A percentile compares a stretch with the other conserved stretches of the same genome.
Evolutionary conservation across 2,329 filamentous ascomycete genomes (phyloP).

Genomic region (Rhynchosporium agropyri): DNA sequence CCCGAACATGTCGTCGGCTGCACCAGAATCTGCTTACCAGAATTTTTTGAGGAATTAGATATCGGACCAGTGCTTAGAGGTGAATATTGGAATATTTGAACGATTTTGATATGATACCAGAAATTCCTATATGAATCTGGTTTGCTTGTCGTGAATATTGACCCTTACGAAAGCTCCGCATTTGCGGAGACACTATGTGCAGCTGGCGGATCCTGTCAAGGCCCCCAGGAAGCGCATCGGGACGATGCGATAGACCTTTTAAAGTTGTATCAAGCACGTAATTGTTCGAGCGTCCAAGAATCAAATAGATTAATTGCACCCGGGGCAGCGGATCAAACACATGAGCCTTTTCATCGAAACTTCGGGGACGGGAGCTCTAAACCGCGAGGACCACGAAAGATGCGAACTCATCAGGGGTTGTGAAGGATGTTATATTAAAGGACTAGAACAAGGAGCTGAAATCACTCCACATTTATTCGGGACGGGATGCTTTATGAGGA

Average conservation of each 20-base stretch:
- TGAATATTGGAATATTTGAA: background rate
- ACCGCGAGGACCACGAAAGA: background rate
- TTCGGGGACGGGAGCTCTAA: constrained; percentile 2
- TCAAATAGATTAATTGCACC: constrained; percentile 13
- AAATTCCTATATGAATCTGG: background rate
- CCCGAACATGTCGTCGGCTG: constrained; percentile 10
- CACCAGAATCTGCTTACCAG: background rate
- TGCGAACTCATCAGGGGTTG: background rate
- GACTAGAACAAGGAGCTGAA: background rate
- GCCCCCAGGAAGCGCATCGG: background rate
- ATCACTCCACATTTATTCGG: background rate
- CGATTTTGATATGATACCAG: background rate
- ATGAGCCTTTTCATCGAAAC: background rate
- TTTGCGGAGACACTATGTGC: background rate
- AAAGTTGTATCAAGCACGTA: constrained; percentile 1
- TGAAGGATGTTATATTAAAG: constrained; percentile 11
- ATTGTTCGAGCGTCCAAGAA: background rate
- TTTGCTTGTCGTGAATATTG: background rate
- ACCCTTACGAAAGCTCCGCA: background rate
- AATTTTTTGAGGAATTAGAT: background rate
- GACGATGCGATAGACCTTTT: constrained; percentile 3
- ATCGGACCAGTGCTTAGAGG: constrained; percentile 4
- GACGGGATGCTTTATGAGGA: constrained; percentile 3
- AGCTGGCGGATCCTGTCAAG: background rate
- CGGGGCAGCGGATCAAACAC: background rate